These are phyloP conservation scores for Scutellaria minor DNA, from an alignment of 257 asterid genomes.

Conservation along the genomic window DNA sequence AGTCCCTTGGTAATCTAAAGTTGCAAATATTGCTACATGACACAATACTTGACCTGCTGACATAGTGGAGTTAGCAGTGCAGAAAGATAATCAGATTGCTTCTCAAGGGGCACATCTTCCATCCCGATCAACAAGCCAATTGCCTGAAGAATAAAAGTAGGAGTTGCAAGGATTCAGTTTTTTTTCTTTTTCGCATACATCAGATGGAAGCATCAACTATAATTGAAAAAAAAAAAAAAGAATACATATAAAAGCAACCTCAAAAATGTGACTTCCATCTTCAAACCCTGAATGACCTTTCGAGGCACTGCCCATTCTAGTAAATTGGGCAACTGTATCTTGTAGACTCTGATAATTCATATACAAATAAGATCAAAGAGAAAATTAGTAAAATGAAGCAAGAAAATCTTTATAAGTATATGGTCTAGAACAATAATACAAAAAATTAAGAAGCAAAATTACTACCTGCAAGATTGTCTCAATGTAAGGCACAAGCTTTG, in stretches of 20 bases:
- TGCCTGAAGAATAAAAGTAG: conserved; percentile 55
- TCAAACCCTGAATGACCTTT: conserved; percentile 66
- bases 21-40: conserved; percentile 10
- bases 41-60: conserved; percentile 73
- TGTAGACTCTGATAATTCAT: conserved; percentile 69
- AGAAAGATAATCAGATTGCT: conserved; percentile 83
- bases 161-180: too few species aligned
- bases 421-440: conserved; percentile 19
- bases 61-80: conserved; percentile 90
- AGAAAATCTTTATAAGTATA: conserved; percentile 13
- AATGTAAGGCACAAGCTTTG: conserved; percentile 84
- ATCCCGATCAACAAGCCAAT: conserved; percentile 94
- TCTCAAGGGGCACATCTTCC: conserved; percentile 92
- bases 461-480: conserved; percentile 94
- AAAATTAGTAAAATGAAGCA: conserved; percentile 7
- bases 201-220: conserved; percentile 25
- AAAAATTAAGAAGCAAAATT: conserved; percentile 8
- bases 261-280: conserved; percentile 95
- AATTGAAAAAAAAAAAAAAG: conserved; percentile 21
- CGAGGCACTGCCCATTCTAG: conserved; percentile 56
- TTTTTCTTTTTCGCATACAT: not conserved
- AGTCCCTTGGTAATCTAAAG: conserved; percentile 15
- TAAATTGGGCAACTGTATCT: conserved; percentile 78
- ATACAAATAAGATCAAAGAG: conserved; percentile 27
- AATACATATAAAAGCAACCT: conserved; percentile 55